Evolutionary conservation across 2,329 filamentous ascomycete genomes (phyloP), one percentile per base, ranked within the genome.

Genomic region (Monilinia laxa): DNA sequence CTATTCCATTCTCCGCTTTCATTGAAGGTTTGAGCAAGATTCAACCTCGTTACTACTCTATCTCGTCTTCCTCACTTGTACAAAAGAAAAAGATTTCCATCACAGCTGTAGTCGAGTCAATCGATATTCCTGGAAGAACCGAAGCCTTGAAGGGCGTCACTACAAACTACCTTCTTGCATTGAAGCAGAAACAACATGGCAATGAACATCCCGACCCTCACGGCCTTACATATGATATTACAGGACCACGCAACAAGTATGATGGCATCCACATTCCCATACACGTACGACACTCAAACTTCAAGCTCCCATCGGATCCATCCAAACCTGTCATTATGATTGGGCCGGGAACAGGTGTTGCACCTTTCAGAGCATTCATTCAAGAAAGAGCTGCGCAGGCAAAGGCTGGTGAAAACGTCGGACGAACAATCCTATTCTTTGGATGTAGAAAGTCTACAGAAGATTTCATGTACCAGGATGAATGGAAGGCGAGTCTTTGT

Each of bases 11-110:
- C 81, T 97, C 95, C 11, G 88, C 93, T 74, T 88, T 98, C 74
- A 93, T 99, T 72, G 95, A 99, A 83, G 91, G 92, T 71, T 80
- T 99, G 69, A 91, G 89, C 80, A 98, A 97, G 83, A 87, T 99
- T 67, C 95, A 99, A 79, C 94, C 95, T 51, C 92, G 95, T 60
- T 99, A 98, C 84, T 99, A 99, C 83, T 99, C 96, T 60, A 99
- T 99, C 78, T 99, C 95, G 2, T 99, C 96, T 1, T 98, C 95
- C 0, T 97, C 95, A 9, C 79, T 93, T 11, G 93, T 96, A 20
- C 93, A 99, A 77, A 93, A 95, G 77, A 89, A 96, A 80, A 94
- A 93, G 81, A 93, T 99, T 72, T 92, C 95, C 68, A 90, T 99
- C 75, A 99, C 95, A 20, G 94, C 94, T 67, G 90, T 98, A 52